Evolutionary conservation across 2,329 filamentous ascomycete species (phyloP).

Genomic region (Rhynchosporium agropyri): DNA sequence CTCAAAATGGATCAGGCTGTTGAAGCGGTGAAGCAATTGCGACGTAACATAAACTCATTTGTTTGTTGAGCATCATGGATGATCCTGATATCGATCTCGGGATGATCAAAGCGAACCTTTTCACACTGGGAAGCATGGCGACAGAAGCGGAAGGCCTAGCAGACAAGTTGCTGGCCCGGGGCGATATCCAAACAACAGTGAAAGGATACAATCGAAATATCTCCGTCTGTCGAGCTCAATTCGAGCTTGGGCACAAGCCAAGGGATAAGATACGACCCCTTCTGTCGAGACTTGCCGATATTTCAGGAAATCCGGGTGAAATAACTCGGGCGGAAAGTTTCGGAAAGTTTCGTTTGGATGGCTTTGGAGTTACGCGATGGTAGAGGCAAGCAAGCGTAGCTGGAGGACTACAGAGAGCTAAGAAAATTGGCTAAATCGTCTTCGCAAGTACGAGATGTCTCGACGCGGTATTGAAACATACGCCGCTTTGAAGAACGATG

Average conservation of each 20-base stretch:
- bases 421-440: too few species aligned
- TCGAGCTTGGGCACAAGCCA: not conserved
- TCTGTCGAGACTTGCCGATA: not conserved
- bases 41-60: too few species aligned
- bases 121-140: not conserved
- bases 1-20: too few species aligned
- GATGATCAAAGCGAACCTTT: not conserved
- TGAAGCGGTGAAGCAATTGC: too few species aligned
- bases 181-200: not conserved
- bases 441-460: too few species aligned
- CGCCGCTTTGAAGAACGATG: too few species aligned
- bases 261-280: not conserved
- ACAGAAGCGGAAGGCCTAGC: not conserved
- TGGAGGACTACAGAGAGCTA: not conserved
- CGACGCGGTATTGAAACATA: too few species aligned
- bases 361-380: not conserved
- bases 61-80: too few species aligned
- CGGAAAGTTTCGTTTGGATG: not conserved
- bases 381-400: not conserved
- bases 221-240: not conserved
- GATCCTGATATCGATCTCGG: too few species aligned
- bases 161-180: not conserved
- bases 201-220: not conserved
- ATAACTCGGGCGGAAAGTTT: not conserved
- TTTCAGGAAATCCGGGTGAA: not conserved